phyloP scores from a whole-genome alignment of 1,139 yeast species.

The Suhomyces terraborum region DNA sequence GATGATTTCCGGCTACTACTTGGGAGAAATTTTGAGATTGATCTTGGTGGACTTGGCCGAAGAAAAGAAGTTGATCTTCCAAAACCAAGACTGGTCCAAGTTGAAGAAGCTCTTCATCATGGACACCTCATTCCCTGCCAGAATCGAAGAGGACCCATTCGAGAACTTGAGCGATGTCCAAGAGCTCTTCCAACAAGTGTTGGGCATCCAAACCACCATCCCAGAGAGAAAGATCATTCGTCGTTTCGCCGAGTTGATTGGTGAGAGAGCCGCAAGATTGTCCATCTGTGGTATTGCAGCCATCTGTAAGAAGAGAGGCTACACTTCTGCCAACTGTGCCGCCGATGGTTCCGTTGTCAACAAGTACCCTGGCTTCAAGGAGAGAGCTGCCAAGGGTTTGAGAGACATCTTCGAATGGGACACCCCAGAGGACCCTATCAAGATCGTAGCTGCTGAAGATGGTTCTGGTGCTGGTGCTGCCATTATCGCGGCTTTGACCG shows the following conservation, averaged over 20 bases:
- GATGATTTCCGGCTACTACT: slow-evolving; percentile 95
- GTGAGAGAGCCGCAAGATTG: slow-evolving; percentile 89
- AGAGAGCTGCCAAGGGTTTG: slow-evolving; percentile 85
- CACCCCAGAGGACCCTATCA: slow-evolving; percentile 68
- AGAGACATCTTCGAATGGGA: slow-evolving; percentile 90
- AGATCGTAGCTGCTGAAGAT: slow-evolving; percentile 90
- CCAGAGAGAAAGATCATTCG: slow-evolving; percentile 85
- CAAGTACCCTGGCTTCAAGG: slow-evolving; percentile 89
- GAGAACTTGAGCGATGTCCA: slow-evolving; percentile 80
- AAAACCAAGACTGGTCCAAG: slow-evolving; percentile 63
- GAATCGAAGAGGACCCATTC: slow-evolving; percentile 86
- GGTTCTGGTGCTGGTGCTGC: slow-evolving; percentile 99
- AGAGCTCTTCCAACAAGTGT: slow-evolving; percentile 58
- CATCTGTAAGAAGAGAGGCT: slow-evolving; percentile 82
- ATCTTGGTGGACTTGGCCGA: slow-evolving; percentile 72
- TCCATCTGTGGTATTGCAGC: slow-evolving; percentile 97
- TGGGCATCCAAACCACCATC: slow-evolving; percentile 65
- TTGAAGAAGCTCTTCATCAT: slow-evolving; percentile 63
- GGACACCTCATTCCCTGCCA: slow-evolving; percentile 89
- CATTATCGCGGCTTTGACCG: slow-evolving; percentile 90
- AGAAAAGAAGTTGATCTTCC: slow-evolving; percentile 63
- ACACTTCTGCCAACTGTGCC: slow-evolving; percentile 81
- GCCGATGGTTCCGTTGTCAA: slow-evolving; percentile 97
- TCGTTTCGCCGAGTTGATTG: slow-evolving; percentile 81
- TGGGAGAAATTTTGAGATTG: slow-evolving; percentile 89